phyloP scores from a whole-genome alignment of 768 basidiomycete species.

The Neoboletus brunneissimus region DNA sequence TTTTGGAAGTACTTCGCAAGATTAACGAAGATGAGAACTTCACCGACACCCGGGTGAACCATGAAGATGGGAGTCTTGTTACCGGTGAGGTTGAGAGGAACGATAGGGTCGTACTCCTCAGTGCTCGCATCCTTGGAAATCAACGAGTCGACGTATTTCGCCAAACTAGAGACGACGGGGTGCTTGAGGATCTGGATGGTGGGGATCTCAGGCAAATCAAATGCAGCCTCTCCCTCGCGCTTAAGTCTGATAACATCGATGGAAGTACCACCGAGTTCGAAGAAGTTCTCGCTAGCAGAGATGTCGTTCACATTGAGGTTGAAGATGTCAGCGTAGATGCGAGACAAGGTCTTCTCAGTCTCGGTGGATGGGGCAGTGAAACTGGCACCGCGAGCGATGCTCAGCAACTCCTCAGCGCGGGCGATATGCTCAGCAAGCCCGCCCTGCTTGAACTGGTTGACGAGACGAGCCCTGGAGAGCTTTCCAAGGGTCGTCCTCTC shows the following conservation, averaged over 20 bases:
- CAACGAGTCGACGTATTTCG: conserved; percentile 31
- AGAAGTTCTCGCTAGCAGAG: conserved; percentile 23
- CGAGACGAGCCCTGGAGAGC: conserved; percentile 39
- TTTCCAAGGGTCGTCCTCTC: conserved; percentile 46
- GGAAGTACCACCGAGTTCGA: conserved; percentile 43
- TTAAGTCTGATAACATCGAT: conserved; percentile 37
- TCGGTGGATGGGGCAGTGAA: conserved; percentile 22
- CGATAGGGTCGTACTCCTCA: conserved; percentile 40
- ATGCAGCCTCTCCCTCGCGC: conserved; percentile 26
- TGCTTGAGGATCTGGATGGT: conserved; percentile 41
- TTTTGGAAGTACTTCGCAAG: conserved; percentile 39
- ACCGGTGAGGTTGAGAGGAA: conserved; percentile 38
- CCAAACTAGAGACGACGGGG: conserved; percentile 30
- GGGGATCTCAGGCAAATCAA: conserved; percentile 33
- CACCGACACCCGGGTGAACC: conserved; percentile 40
- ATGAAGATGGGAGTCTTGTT: conserved; percentile 43
- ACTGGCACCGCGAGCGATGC: conserved; percentile 20
- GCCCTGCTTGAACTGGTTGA: conserved; percentile 36
- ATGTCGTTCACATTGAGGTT: conserved; percentile 22
- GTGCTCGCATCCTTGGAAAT: conserved; percentile 14
- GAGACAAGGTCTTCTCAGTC: conserved; percentile 30
- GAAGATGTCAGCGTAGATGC: conserved; percentile 34
- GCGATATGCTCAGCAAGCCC: conserved; percentile 30
- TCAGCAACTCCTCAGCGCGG: conserved; percentile 27
- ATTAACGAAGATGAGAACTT: conserved; percentile 29